Percentiles rank a stretch among this genome's conserved stretches.
These are phyloP conservation scores for Trametes cubensis DNA, from an alignment of 768 basidiomycete genomes.

Conservation along the genomic window DNA sequence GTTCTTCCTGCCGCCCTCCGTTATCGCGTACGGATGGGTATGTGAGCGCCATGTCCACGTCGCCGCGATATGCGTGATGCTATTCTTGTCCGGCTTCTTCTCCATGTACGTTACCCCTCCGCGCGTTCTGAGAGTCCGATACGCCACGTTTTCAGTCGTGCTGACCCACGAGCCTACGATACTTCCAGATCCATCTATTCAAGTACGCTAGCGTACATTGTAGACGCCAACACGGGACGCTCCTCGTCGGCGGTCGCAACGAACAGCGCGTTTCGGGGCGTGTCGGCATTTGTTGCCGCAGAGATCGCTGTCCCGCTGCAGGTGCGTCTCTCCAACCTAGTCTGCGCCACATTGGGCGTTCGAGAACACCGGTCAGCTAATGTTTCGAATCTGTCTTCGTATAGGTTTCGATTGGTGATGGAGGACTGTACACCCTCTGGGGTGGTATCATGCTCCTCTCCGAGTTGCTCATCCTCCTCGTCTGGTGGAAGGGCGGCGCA, in stretches of 20 bases:
- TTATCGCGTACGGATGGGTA: slow-evolving; percentile 78
- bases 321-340: slow-evolving; percentile 38
- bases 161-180: neutral
- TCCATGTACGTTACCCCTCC: slow-evolving; percentile 55
- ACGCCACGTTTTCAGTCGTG: neutral
- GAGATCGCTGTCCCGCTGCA: slow-evolving; percentile 78
- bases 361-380: neutral
- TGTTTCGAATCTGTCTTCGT: neutral
- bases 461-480: slow-evolving; percentile 60
- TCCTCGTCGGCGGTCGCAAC: slow-evolving; percentile 74
- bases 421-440: slow-evolving; percentile 76
- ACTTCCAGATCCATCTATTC: slow-evolving; percentile 57
- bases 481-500: slow-evolving; percentile 55
- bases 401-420: slow-evolving; percentile 74
- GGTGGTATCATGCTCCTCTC: slow-evolving; percentile 54
- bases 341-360: neutral
- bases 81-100: slow-evolving; percentile 76
- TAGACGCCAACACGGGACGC: slow-evolving; percentile 83
- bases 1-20: slow-evolving; percentile 58
- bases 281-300: slow-evolving; percentile 65
- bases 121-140: neutral
- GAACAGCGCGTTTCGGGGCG: slow-evolving; percentile 78
- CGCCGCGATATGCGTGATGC: slow-evolving; percentile 66
- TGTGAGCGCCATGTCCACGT: slow-evolving; percentile 63
- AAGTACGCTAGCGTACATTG: slow-evolving; percentile 79